Evolutionary conservation across 2,329 filamentous ascomycete genomes (phyloP), one percentile per base, ranked within the genome.

Genomic region (Simplicillium aogashimaense): DNA sequence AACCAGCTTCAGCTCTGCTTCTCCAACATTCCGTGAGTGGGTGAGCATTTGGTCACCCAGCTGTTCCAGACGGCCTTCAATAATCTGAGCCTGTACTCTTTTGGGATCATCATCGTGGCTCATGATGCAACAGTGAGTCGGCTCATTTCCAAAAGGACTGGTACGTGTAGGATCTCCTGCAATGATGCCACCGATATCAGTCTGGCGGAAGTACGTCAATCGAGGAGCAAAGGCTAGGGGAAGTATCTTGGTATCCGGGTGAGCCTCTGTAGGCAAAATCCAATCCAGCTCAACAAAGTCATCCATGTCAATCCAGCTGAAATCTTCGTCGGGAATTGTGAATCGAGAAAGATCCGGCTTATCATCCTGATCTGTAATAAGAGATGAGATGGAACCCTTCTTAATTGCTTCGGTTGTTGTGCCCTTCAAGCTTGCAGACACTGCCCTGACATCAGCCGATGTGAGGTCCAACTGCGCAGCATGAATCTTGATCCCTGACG

Each of bases 301-400:
- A 56, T 98, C 92, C 88, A 98, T 97, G 54, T 98, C 92, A 46
- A 98, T 89, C 92, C 92, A 98, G 41, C 83, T 88, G 50, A 88
- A 81, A 54, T 98, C 92, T 40, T 94, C 86, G 57, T 98, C 92
- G 0, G 92, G 90, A 37, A 98, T 98, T 0, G 82, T 90, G 56
- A 98, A 98, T 39, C 83, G 82, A 1, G 89, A 94, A 37, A 95
- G 69, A 56, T 90, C 83, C 3, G 76, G 76, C 7, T 74, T 74
- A 8, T 74, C 72, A 18, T 78, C 74, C 38, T 72, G 63, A 39
- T 77, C 70, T 3, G 65, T 64, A 36, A 73, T 65, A 39, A 76
- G 59, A 9, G 67, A 65, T 3, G 71, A 64, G 12, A 74, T 53
- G 0, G 69, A 72, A 17, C 72, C 69, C 47, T 71, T 76, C 51